A percentile compares a stretch with the other conserved stretches of the same genome.
Conservation (phyloP, 2,329 filamentous ascomycete genomes). For the Calonectria multiphialidica region DNA sequence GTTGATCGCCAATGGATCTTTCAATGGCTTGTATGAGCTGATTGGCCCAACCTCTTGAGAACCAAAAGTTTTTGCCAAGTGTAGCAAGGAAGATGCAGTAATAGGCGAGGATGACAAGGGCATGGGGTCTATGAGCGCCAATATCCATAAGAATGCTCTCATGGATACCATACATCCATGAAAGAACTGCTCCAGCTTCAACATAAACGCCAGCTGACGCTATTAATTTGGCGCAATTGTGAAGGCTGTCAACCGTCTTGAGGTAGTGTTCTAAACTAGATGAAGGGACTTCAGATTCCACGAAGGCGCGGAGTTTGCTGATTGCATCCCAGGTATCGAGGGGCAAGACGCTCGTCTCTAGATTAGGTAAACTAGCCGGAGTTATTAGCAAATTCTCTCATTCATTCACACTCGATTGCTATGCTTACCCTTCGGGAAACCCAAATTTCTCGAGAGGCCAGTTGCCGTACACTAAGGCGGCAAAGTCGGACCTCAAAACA, state of each 20-base stretch:
- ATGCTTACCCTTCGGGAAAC: neutral
- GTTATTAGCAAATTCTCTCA: neutral
- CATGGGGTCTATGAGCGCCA: conserved; percentile 35
- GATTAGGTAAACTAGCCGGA: conserved; percentile 24
- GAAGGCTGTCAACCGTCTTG: conserved; percentile 32
- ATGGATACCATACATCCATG: conserved; percentile 43
- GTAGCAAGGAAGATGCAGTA: conserved; percentile 39
- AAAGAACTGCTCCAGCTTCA: conserved; percentile 36
- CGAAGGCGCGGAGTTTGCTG: conserved; percentile 35
- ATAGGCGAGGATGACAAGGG: conserved; percentile 43
- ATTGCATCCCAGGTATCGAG: conserved; percentile 38
- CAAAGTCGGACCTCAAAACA: conserved; percentile 39
- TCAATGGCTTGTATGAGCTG: conserved; percentile 38
- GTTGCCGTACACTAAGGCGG: conserved; percentile 37
- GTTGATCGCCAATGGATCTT: conserved; percentile 22
- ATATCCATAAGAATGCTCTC: conserved; percentile 45
- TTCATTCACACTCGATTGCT: too few relatives aligned
- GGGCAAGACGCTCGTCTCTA: conserved; percentile 36
- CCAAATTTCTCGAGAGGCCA: conserved; percentile 27
- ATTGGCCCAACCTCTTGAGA: conserved; percentile 39
- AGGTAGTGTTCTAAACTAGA: conserved; percentile 34
- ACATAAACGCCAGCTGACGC: conserved; percentile 38
- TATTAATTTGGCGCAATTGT: conserved; percentile 32
- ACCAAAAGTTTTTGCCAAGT: conserved; percentile 45
- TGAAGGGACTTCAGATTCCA: conserved; percentile 35